phyloP scores from a whole-genome alignment of 768 basidiomycete species.

The Trametopsis cervina region DNA sequence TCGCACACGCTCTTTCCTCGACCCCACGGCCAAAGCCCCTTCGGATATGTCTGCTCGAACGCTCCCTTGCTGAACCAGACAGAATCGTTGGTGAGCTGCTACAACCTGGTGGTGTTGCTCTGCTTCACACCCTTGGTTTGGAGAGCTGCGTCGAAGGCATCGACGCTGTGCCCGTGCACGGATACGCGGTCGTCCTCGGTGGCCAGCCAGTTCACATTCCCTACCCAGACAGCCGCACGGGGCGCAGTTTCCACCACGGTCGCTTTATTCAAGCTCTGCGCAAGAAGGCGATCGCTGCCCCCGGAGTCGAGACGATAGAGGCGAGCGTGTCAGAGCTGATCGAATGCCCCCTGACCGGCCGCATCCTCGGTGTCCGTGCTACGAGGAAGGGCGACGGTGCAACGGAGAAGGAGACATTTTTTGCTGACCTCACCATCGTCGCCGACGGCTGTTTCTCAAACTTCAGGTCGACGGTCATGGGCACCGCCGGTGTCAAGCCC shows the following conservation, averaged over 20 bases:
- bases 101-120: slow-evolving; percentile 84
- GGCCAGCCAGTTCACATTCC: slow-evolving; percentile 79
- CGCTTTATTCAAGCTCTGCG: slow-evolving; percentile 79
- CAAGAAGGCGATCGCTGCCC: slow-evolving; percentile 49
- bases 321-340: slow-evolving; percentile 77
- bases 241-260: slow-evolving; percentile 92
- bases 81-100: slow-evolving; percentile 96
- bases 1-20: slow-evolving; percentile 78
- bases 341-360: slow-evolving; percentile 42
- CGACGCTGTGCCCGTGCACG: slow-evolving; percentile 73
- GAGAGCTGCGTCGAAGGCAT: slow-evolving; percentile 76
- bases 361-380: slow-evolving; percentile 63
- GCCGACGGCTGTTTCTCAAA: slow-evolving; percentile 97
- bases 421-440: slow-evolving; percentile 75
- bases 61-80: slow-evolving; percentile 89
- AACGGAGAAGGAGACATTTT: slow-evolving; percentile 44
- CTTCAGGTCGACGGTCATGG: slow-evolving; percentile 70
- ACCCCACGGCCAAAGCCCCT: slow-evolving; percentile 44
- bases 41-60: slow-evolving; percentile 80
- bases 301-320: slow-evolving; percentile 75
- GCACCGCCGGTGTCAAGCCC: slow-evolving; percentile 39
- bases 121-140: slow-evolving; percentile 74
- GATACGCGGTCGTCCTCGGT: slow-evolving; percentile 75
- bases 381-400: slow-evolving; percentile 33
- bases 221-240: slow-evolving; percentile 68